A percentile compares a stretch with the other conserved stretches of the same genome.
Conservation (phyloP, 23 red algal genomes). For the Chondrus crispus region DNA sequence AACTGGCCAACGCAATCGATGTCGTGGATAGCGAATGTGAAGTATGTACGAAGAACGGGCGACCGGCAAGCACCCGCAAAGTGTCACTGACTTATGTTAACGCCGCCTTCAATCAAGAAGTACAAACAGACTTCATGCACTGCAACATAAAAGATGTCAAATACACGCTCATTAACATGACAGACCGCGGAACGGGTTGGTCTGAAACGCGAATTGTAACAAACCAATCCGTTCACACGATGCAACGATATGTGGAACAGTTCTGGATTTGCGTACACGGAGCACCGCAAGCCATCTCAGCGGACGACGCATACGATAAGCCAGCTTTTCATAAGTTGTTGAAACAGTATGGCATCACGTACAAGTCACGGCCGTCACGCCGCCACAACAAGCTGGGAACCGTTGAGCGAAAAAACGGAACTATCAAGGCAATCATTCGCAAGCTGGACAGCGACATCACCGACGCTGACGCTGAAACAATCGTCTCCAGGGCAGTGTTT, state of each 20-base stretch:
- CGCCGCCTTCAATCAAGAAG: background rate
- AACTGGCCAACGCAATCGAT: background rate
- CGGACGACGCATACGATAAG: conserved; percentile 19
- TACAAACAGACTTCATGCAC: background rate
- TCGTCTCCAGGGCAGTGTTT: background rate
- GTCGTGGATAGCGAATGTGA: background rate
- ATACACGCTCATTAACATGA: background rate
- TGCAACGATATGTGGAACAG: background rate
- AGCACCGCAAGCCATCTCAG: background rate
- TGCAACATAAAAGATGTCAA: background rate
- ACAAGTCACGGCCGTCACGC: conserved; percentile 5
- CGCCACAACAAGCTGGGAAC: conserved; percentile 7
- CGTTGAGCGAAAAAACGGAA: conserved; percentile 7
- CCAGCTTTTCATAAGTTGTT: background rate
- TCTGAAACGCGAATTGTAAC: background rate
- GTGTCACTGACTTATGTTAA: conserved; percentile 1
- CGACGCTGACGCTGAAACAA: background rate
- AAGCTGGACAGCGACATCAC: conserved; percentile 7
- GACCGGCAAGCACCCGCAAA: background rate
- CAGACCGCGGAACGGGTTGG: background rate
- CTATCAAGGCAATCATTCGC: background rate
- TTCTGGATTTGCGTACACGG: background rate
- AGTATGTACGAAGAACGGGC: background rate
- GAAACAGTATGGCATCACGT: background rate
- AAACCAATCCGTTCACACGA: background rate